Base-by-base conservation (phyloP, 805 yeast genomes). In the Ogataea paraovalis region DNA sequence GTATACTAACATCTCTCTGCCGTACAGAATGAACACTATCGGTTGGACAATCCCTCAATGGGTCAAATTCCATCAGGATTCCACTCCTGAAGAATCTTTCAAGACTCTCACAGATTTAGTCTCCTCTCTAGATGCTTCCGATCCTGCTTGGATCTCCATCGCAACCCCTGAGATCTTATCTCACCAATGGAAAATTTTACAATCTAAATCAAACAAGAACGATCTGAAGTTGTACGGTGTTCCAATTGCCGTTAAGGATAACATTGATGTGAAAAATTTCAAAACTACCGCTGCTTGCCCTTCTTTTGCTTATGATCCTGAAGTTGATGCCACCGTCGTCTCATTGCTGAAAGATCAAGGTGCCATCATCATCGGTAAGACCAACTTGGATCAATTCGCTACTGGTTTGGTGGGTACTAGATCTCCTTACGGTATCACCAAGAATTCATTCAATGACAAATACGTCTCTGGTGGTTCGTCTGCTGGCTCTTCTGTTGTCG, bases 201-300 rank as follows among this genome's bases (percentile, higher is more conserved):
- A 84, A 60, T 76, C 87, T 14, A 78, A 76, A 59, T 68, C 77
- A 19, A 63, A 80, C 61, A 84, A 79, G 58, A 53, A 60, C n/a
- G 49, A 62, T 0, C 67, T 87, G 38, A 87, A 89, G 14, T 74
- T 92, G 23, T 92, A 83, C 61, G 98, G 98, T 66, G 98, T 94
- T 3, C 99, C 99, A 1, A 78, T 89, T 40, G 99, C 97, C 14
- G 80, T 92, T 41, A 92, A 92, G 66, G 99, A 92, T 67, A 92
- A 94, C 67, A 94, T 92, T 51, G 98, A 92, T 62, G 97, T 79
- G 21, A 78, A 76, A 53, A 87, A 85, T 4, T 78, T 87, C 54
- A 74, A 79, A 27, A 94, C 99, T 10, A 92, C 99, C 1, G 98
- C 96, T 14, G 98, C 96, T 2, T 94, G 98, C 65, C 97, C 97